These are phyloP conservation scores for Penicillium fimorum DNA, from an alignment of 495 filamentous ascomycete genomes.

Conservation along the genomic window DNA sequence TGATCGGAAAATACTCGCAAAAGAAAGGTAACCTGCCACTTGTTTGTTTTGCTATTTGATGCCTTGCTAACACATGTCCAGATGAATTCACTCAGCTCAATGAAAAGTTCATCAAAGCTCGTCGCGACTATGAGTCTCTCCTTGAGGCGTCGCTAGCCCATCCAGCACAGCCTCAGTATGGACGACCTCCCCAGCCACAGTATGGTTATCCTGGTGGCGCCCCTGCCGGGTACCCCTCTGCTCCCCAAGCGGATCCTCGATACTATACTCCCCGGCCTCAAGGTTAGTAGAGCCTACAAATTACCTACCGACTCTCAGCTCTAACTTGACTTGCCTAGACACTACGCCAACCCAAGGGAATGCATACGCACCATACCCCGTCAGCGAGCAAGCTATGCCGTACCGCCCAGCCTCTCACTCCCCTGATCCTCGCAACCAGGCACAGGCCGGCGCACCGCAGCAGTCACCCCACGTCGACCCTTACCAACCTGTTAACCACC, in stretches of 20 bases:
- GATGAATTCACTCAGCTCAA: slow-evolving; percentile 98
- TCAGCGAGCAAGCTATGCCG: slow-evolving; percentile 34
- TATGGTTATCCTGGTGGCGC: slow-evolving; percentile 61
- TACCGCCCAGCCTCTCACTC: slow-evolving; percentile 43
- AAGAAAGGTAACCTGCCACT: slow-evolving; percentile 73
- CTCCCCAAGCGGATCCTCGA: slow-evolving; percentile 61
- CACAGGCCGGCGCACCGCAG: slow-evolving; percentile 35
- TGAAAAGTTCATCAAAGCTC: slow-evolving; percentile 98
- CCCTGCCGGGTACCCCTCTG: slow-evolving; percentile 49
- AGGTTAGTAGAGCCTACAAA: slow-evolving; percentile 33
- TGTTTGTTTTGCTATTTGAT: not conserved
- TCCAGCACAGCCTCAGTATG: slow-evolving; percentile 70
- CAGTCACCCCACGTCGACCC: slow-evolving; percentile 41
- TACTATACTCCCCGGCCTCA: slow-evolving; percentile 65
- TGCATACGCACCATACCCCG: slow-evolving; percentile 32
- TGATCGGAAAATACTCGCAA: slow-evolving; percentile 98
- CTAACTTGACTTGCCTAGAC: slow-evolving; percentile 23
- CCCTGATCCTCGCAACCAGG: slow-evolving; percentile 45
- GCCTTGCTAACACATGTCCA: slow-evolving; percentile 35
- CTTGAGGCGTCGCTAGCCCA: slow-evolving; percentile 95
- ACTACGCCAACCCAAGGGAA: slow-evolving; percentile 31
- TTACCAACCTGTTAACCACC: slow-evolving; percentile 46
- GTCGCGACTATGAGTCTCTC: slow-evolving; percentile 93
- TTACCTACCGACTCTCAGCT: not conserved
- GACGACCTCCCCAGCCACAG: slow-evolving; percentile 58